Conservation (phyloP, 441 rosid species). For the Populus hybrid region DNA sequence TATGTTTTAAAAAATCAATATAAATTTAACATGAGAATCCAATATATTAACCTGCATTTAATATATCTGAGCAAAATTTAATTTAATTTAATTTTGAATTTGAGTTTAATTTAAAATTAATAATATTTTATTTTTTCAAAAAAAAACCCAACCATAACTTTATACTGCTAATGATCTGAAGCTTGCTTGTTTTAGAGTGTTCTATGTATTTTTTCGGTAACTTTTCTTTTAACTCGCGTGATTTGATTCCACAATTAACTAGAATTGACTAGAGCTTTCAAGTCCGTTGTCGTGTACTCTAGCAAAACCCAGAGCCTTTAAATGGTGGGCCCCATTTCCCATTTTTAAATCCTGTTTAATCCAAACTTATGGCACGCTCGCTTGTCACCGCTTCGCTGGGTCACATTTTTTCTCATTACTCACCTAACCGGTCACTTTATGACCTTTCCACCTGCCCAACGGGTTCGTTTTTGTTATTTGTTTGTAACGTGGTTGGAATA, state of each 20-base stretch:
- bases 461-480: slow-evolving; percentile 19
- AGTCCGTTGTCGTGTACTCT: slow-evolving; percentile 42
- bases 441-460: slow-evolving; percentile 22
- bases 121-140: too few relatives aligned
- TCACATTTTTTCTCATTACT: slow-evolving; percentile 14
- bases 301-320: background rate
- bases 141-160: too few relatives aligned
- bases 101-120: too few relatives aligned
- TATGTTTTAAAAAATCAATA: too few relatives aligned
- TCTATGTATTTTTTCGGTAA: too few relatives aligned
- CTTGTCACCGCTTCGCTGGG: slow-evolving; percentile 38
- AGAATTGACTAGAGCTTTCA: slow-evolving; percentile 34
- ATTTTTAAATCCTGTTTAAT: slow-evolving; percentile 29
- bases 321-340: slow-evolving; percentile 37
- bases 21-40: too few relatives aligned
- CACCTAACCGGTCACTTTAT: slow-evolving; percentile 30
- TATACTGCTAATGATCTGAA: too few relatives aligned
- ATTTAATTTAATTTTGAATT: too few relatives aligned
- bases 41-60: too few relatives aligned
- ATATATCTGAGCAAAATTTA: too few relatives aligned
- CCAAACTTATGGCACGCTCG: background rate
- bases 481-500: too few relatives aligned
- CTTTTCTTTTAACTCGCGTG: slow-evolving; percentile 17
- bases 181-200: too few relatives aligned
- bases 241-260: slow-evolving; percentile 46